Base-by-base conservation (phyloP, 257 asterid species). In the Solanum bulbocastanum region DNA sequence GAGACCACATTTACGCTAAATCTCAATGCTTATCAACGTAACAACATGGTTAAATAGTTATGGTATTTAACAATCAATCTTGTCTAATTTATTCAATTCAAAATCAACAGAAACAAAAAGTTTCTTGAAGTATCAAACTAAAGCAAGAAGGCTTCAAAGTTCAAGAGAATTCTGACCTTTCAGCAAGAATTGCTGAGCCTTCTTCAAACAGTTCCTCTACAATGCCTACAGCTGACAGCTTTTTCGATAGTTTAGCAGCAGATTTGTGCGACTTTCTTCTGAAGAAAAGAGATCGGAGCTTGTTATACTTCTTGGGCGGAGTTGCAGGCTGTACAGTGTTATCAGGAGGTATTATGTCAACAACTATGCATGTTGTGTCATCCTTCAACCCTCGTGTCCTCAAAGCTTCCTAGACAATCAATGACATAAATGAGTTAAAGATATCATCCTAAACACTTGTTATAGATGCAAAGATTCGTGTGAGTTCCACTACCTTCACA, bases 171-270 rank as follows among this genome's bases (percentile, higher is more conserved):
- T 65, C 90, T 66, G 86, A 93, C 96, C 95, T 93, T 84, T 94
- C 94, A 46, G 93, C 93, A 79, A 94, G 95, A 92, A 93, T 93
- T 33, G 98, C 98, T 49, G 98, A 95, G 39, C 98, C 98, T 91
- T 95, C 97, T 88, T 95, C 98, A 36, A 93, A 95, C 75, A 95
- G 87, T 84, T 95, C 98, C 91, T 94, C 98, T 16, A 94, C 98
- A 25, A 90, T 91, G 84, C 96, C 94, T 66, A 94, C 93, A 76
- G 94, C 92, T 0, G 96, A 93, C 46, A 94, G 88, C 73, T 91
- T 93, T 87, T 91, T 93, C 25, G 93, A 86, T 6, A 88, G 86
- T 87, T 87, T 92, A 78, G 86, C 66, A 22, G 90, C 84, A 83
- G 92, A 91, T 84, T 91, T 89, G 6, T 42, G 88, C 35, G 91